Conservation (phyloP, 2,329 filamentous ascomycete species). For the Fusarium equiseti region DNA sequence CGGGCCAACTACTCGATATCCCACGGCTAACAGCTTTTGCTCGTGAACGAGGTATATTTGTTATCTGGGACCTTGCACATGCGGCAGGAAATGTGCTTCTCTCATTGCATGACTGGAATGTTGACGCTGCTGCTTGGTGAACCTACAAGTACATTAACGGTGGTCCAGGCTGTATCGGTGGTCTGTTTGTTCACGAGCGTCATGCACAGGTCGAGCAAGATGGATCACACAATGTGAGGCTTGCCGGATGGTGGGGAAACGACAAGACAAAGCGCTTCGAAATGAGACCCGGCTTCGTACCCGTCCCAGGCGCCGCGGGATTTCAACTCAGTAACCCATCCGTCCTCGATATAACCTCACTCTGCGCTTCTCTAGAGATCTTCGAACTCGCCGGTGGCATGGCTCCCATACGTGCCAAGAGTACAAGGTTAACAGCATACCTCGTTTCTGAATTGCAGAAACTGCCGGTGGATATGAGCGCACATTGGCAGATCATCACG, state of each 20-base stretch:
- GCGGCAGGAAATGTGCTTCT: conserved; percentile 83
- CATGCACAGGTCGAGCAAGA: conserved; percentile 67
- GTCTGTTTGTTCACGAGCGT: conserved; percentile 79
- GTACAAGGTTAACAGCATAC: conserved; percentile 72
- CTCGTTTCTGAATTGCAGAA: conserved; percentile 71
- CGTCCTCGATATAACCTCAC: conserved; percentile 77
- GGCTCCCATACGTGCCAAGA: conserved; percentile 70
- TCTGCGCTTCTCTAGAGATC: conserved; percentile 77
- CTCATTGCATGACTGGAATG: conserved; percentile 82
- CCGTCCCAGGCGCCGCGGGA: conserved; percentile 79
- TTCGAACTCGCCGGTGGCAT: conserved; percentile 65
- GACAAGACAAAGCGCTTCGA: conserved; percentile 77
- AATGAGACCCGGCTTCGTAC: conserved; percentile 82
- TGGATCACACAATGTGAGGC: conserved; percentile 67
- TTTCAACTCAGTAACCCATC: conserved; percentile 83
- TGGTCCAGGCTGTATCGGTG: conserved; percentile 82
- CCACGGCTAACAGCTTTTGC: conserved; percentile 79
- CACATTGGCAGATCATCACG: conserved; percentile 71
- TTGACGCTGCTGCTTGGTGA: conserved; percentile 90
- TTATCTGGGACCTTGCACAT: conserved; percentile 88
- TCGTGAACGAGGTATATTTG: conserved; percentile 72
- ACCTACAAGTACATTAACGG: conserved; percentile 91
- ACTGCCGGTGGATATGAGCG: conserved; percentile 43
- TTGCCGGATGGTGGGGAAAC: conserved; percentile 86
- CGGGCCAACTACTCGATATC: conserved; percentile 86